Conservation (phyloP, 495 filamentous ascomycete genomes). For the Jackrogersella multiformis region DNA sequence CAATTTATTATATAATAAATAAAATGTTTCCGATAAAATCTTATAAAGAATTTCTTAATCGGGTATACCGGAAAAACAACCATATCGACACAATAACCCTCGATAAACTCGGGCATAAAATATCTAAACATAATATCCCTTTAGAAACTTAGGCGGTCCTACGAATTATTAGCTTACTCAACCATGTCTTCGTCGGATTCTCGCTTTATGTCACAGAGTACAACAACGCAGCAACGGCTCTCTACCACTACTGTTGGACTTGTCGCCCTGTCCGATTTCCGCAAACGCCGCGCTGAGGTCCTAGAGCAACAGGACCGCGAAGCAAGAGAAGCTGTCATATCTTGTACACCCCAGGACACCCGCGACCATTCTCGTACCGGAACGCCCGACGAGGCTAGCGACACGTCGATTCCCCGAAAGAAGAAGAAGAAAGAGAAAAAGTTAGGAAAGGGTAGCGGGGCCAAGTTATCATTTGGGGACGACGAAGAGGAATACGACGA, state of each 20-base stretch:
- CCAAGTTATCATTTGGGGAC: slow-evolving; percentile 56
- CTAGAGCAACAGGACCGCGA: slow-evolving; percentile 90
- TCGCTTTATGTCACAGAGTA: slow-evolving; percentile 80
- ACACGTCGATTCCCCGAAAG: slow-evolving; percentile 48
- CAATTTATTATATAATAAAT: neutral
- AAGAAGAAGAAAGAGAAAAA: slow-evolving; percentile 49
- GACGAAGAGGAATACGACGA: slow-evolving; percentile 40
- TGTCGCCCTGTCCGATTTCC: slow-evolving; percentile 91
- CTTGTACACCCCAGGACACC: slow-evolving; percentile 49
- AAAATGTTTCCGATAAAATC: neutral
- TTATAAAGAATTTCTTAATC: neutral
- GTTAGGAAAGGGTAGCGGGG: slow-evolving; percentile 25
- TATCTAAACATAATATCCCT: no score
- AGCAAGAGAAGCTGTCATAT: slow-evolving; percentile 70
- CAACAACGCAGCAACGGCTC: slow-evolving; percentile 88
- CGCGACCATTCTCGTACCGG: slow-evolving; percentile 52
- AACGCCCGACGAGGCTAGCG: slow-evolving; percentile 51
- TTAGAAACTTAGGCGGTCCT: no score
- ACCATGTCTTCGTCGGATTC: slow-evolving; percentile 52
- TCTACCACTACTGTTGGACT: slow-evolving; percentile 93
- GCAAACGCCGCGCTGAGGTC: slow-evolving; percentile 94
- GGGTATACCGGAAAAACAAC: neutral
- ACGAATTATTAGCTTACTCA: no score
- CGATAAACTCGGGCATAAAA: no score
- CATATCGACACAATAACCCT: no score